Conservation (phyloP, 1,139 yeast species). For the Diutina siamensis region DNA sequence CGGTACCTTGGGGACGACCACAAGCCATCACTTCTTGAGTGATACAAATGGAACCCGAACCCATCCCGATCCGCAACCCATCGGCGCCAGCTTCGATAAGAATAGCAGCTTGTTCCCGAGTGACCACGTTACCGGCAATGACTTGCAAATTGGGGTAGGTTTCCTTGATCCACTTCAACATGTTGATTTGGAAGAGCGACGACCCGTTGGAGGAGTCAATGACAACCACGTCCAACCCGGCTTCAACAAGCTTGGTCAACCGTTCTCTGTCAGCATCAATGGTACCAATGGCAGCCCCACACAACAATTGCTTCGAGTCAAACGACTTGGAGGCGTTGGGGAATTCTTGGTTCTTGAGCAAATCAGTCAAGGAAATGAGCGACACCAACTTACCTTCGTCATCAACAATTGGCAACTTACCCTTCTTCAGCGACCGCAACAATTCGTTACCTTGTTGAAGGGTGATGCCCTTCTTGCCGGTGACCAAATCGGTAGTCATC, state of each 20-base stretch:
- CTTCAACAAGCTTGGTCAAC: slow-evolving; percentile 74
- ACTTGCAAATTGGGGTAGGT: slow-evolving; percentile 74
- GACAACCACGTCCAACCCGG: slow-evolving; percentile 95
- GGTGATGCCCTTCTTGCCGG: slow-evolving; percentile 73
- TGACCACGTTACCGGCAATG: slow-evolving; percentile 96
- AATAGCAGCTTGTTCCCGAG: slow-evolving; percentile 97
- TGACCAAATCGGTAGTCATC: slow-evolving; percentile 83
- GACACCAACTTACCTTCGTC: slow-evolving; percentile 65
- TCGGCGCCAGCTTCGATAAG: slow-evolving; percentile 96
- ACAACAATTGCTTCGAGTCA: slow-evolving; percentile 86
- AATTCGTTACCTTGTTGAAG: slow-evolving; percentile 82
- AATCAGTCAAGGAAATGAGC: slow-evolving; percentile 87
- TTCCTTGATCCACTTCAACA: slow-evolving; percentile 84
- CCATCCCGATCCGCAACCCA: slow-evolving; percentile 98
- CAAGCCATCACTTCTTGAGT: slow-evolving; percentile 99
- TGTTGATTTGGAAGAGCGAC: slow-evolving; percentile 85
- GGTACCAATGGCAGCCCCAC: slow-evolving; percentile 99
- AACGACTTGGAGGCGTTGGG: slow-evolving; percentile 93
- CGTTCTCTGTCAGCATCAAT: slow-evolving; percentile 81
- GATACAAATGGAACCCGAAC: slow-evolving; percentile 97
- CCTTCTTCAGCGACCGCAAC: slow-evolving; percentile 88
- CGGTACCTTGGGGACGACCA: slow-evolving; percentile 99
- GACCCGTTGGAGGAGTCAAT: slow-evolving; percentile 97
- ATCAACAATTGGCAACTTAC: slow-evolving; percentile 93
- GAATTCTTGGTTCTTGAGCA: slow-evolving; percentile 88